Base-by-base conservation (phyloP, 1,284 basidiomycete genomes). In the Pseudozyma thailandica region DNA sequence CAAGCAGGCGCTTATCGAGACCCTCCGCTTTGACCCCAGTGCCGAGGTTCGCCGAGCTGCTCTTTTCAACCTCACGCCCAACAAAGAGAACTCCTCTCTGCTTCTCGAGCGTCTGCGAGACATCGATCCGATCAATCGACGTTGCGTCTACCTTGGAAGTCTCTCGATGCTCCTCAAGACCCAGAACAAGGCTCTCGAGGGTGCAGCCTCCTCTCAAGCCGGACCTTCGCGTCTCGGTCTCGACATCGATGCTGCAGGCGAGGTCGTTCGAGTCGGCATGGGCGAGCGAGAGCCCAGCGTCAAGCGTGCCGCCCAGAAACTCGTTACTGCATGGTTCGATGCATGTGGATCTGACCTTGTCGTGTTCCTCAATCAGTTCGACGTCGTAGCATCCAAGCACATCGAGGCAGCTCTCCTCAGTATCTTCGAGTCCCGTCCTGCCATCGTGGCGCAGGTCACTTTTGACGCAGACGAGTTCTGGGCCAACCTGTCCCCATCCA, bases 1-100 rank as follows among this genome's bases (percentile, higher is more conserved):
- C 59, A 86, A 87, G 41, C 88, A 70, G 25, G 86, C 91, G 2
- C 85, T 97, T 3, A 83, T 93, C 5, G 90, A 94, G 23, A 85
- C 90, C 3, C 84, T 96, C 16, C 86, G 86, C 18, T 88, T 89
- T 71, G 95, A 97, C 38, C 87, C 52, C 10, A 16, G 25, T 45
- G 94, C 92, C 2, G 94, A 98, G 76, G 94, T 96, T 8, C 92
- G 95, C 13, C 89, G 93, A 21, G 91, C 92, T 0, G 90, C 91
- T 0, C 86, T 98, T 0, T 86, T 93, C 66, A 91, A 93, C 74
- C 85, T 94, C 1, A 90, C 91, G 1, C 84, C 90, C 16, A 87
- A 87, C 1, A 90, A 90, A 0, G 51, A 70, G 2, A 80, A 72
- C 15, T 84, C 96, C 0, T 86, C 89, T 1, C 82, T 87, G 8